These are phyloP conservation scores for Exophiala alcalophila DNA, from an alignment of 2,329 filamentous ascomycete genomes.

Conservation along the genomic window DNA sequence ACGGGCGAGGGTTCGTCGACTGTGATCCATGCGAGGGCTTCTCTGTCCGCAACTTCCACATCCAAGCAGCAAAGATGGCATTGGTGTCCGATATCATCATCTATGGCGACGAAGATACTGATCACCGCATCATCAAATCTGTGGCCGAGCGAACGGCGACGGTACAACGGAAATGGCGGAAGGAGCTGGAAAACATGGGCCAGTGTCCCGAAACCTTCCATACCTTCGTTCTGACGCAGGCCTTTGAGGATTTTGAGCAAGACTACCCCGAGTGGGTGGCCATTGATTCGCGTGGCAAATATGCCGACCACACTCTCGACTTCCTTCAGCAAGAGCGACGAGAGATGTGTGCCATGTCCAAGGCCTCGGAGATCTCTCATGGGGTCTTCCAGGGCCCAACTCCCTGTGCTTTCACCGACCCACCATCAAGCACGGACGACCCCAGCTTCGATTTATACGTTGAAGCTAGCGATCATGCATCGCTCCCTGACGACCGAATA, in stretches of 20 bases:
- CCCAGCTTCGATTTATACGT: constrained; percentile 75
- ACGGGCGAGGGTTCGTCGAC: constrained; percentile 66
- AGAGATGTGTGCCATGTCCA: constrained; percentile 94
- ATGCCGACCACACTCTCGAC: constrained; percentile 77
- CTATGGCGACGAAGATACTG: constrained; percentile 70
- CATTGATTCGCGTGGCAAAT: constrained; percentile 65
- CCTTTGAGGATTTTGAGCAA: constrained; percentile 64
- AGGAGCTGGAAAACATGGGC: constrained; percentile 58
- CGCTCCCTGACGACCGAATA: constrained; percentile 66
- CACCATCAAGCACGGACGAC: constrained; percentile 35
- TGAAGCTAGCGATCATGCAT: constrained; percentile 82
- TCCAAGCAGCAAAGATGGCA: constrained; percentile 84
- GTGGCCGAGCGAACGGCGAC: constrained; percentile 62
- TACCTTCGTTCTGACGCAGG: constrained; percentile 72
- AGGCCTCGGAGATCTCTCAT: constrained; percentile 78
- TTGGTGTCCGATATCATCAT: constrained; percentile 88
- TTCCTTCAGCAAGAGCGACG: constrained; percentile 83
- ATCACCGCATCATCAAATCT: constrained; percentile 63
- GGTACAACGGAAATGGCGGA: constrained; percentile 74
- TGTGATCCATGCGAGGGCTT: constrained; percentile 87
- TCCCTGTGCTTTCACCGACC: constrained; percentile 62
- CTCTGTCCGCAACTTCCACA: constrained; percentile 95
- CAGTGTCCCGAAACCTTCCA: constrained; percentile 67
- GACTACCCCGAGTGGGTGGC: constrained; percentile 69
- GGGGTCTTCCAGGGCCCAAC: constrained; percentile 92